Evolutionary conservation across 192 early-diverging fungal species (phyloP).

Genomic region (Backusella liffmaniae): DNA sequence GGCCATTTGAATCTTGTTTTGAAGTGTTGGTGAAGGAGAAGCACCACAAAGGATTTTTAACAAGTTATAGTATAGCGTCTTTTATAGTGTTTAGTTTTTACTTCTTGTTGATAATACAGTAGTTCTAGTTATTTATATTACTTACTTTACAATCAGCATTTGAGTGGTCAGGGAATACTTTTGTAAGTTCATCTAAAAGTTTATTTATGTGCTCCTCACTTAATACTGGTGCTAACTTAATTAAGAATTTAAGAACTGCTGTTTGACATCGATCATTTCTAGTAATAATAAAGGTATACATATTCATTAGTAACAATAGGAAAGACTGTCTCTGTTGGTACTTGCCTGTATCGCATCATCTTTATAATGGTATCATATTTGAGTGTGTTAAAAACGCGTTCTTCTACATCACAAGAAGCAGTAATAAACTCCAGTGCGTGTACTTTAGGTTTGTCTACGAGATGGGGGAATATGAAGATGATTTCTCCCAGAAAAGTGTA

Average conservation of each 20-base stretch:
- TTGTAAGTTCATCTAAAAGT: conserved; percentile 45
- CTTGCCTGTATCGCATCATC: background rate
- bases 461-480: background rate
- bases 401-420: background rate
- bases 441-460: background rate
- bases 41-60: conserved; percentile 39
- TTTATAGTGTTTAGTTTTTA: background rate
- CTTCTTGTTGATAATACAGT: background rate
- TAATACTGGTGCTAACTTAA: conserved; percentile 42
- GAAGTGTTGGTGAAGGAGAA: background rate
- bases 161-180: conserved; percentile 50
- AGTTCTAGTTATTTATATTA: background rate
- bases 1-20: background rate
- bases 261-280: conserved; percentile 38
- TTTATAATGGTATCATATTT: background rate
- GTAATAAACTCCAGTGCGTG: background rate
- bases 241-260: conserved; percentile 52
- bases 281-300: background rate
- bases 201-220: conserved; percentile 41
- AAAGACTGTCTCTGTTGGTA: background rate
- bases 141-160: conserved; percentile 54
- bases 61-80: conserved; percentile 50
- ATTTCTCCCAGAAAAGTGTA: conserved; percentile 6
- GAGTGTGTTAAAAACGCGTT: background rate
- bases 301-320: background rate